Evolutionary conservation across 495 filamentous ascomycete genomes (phyloP), one percentile per base, ranked within the genome.

Genomic region (Hypomontagnella submonticulosa): DNA sequence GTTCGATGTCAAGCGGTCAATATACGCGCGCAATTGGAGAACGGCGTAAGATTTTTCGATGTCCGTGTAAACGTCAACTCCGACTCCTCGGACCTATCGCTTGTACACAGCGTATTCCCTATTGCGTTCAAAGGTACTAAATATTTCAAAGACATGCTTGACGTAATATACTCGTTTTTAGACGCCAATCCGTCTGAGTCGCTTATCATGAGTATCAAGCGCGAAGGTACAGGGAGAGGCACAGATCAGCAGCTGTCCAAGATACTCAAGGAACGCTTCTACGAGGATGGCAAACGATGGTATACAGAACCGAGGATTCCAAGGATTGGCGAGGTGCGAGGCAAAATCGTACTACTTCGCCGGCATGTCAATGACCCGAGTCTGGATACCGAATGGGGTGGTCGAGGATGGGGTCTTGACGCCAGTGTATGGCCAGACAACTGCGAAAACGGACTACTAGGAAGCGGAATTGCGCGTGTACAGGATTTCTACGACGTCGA

Each of bases 401-500:
- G 88, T 3, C 70, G 74, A 12, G 92, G 90, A n/a, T 90, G 86
- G 81, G 90, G 90, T 15, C 89, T 99, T 51, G 87, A 97, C 76
- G 95, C 87, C 15, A 86, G 86, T 49, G 80, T 79, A 49, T 99
- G 95, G 95, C 89, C 88, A 1, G 90, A 98, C 75, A 99, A 99
- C 74, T 92, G 90, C 34, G 85, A 89, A 5, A 83, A 96, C 69
- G 87, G 89, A 11, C 81, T 78, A 9, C 89, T 89, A 42, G 85
- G 88, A 9, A 88, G 87, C 71, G 92, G 90, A 4, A 83, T 88
- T 64, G 84, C 97, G 23, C 88, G 92, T 53, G 88, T 99, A 36
- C 95, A 99, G 79, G 95, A 99, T 75, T 98, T 92, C 74, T 98
- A 94, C 81, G 94, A 96, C 70, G 88, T 99, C 13, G 75, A 89